Base-by-base conservation (phyloP, 257 asterid genomes). In the Sherardia arvensis region DNA sequence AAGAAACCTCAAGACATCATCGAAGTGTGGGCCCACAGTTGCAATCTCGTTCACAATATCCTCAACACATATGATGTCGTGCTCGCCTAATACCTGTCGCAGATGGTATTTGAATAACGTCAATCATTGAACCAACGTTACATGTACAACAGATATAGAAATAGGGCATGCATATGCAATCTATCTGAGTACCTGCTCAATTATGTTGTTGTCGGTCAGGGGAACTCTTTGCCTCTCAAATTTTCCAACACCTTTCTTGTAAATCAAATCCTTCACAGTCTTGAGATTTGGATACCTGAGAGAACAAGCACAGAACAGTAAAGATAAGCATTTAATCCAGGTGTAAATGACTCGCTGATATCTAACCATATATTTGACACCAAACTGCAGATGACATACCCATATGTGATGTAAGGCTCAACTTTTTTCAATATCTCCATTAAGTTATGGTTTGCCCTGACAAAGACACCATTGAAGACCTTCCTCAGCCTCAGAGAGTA, bases 391-490 rank as follows among this genome's bases (percentile, higher is more conserved):
- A 27, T 45, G 68, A 69, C 86, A 32, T 87, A 91, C 98, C 99
- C 99, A 69, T 89, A 92, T 55, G 99, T 86, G 36, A 92, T 79
- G 60, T 72, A 92, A 58, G 97, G 98, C 80, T 88, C 95, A 80
- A 91, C 95, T 74, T 83, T 86, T 66, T 65, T 79, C 79, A 92
- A 78, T 43, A 77, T 71, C 62, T 78, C 91, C 87, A 85, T 74
- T 54, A 80, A 14, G 43, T 78, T 82, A 26, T 73, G 81, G 71
- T 75, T 76, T 59, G 85, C 94, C 83, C 80, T 80, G 18, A 87
- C 88, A 84, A 92, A 92, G 28, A 89, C 97, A 29, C 97, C 99
- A 64, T 56, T 74, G 73, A 84, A 81, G 26, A 81, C 65, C 76
- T 78, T 87, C 76, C 90, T 75, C 75, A 92, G 69, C 62, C 90